These are phyloP conservation scores for Fusarium transvaalense DNA, from an alignment of 2,329 filamentous ascomycete species.

Conservation along the genomic window DNA sequence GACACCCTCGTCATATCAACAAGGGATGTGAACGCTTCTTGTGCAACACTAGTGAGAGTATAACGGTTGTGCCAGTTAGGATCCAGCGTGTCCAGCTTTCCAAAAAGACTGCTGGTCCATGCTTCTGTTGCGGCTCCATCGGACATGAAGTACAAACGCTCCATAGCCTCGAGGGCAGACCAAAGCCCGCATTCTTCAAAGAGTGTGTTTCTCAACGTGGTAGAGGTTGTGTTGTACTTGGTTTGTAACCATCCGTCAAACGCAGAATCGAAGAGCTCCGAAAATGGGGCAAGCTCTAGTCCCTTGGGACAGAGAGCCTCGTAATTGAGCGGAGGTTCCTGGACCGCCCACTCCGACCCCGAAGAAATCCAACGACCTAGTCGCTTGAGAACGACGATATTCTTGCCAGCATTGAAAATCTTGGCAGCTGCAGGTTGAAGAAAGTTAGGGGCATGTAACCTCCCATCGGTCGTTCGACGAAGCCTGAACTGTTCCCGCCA, in stretches of 20 bases:
- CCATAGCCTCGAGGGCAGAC: conserved; percentile 73
- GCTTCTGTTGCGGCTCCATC: conserved; percentile 76
- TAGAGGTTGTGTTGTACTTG: conserved; percentile 78
- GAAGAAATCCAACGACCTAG: conserved; percentile 67
- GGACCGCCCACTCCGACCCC: conserved; percentile 47
- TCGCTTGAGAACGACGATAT: conserved; percentile 83
- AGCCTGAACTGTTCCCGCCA: conserved; percentile 84
- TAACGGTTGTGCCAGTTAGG: conserved; percentile 83
- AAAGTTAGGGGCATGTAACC: conserved; percentile 79
- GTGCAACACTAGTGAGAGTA: conserved; percentile 80
- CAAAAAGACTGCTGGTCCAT: conserved; percentile 79
- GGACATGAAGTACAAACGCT: conserved; percentile 80
- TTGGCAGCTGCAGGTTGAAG: conserved; percentile 75
- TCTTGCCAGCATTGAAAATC: conserved; percentile 91
- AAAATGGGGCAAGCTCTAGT: conserved; percentile 72
- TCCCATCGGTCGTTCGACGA: conserved; percentile 69
- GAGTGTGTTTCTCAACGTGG: conserved; percentile 73
- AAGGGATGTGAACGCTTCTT: conserved; percentile 73
- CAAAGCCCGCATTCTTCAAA: conserved; percentile 77
- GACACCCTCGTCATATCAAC: conserved; percentile 73
- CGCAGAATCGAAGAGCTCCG: conserved; percentile 77
- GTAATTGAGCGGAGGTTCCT: conserved; percentile 67
- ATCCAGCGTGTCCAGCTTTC: conserved; percentile 74
- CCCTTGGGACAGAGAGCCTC: conserved; percentile 65
- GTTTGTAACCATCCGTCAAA: conserved; percentile 83